Conservation (phyloP, 495 filamentous ascomycete species). For the Penicillium lividum region DNA sequence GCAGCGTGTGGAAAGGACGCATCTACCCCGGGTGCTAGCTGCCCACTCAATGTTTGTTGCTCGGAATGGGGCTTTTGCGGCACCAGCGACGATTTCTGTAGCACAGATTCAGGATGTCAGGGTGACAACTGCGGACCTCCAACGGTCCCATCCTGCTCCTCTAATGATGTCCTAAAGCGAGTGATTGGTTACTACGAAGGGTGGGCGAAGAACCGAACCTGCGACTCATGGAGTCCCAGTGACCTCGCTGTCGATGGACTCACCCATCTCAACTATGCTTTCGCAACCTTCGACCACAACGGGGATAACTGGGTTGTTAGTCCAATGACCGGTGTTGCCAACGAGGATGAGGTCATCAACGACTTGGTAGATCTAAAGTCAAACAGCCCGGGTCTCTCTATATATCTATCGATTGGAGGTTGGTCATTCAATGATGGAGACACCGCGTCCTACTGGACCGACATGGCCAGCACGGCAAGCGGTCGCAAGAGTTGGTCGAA, state of each 20-base stretch:
- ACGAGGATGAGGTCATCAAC: background rate
- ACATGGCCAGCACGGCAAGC: constrained; percentile 20
- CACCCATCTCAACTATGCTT: constrained; percentile 25
- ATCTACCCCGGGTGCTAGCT: background rate
- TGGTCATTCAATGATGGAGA: constrained; percentile 39
- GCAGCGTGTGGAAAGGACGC: background rate
- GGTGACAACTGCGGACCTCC: background rate
- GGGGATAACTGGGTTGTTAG: background rate
- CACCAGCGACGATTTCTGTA: background rate
- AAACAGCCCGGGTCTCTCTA: background rate
- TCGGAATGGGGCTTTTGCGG: constrained; percentile 1
- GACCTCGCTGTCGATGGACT: constrained; percentile 10
- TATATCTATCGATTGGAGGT: constrained; percentile 37
- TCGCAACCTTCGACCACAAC: constrained; percentile 7
- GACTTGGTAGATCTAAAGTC: constrained; percentile 1
- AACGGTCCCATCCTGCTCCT: constrained; percentile 3
- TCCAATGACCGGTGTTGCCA: too few relatives aligned
- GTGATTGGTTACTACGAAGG: constrained; percentile 26
- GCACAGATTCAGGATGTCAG: background rate
- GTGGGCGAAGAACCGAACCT: constrained; percentile 13
- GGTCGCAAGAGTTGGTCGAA: background rate
- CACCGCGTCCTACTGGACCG: constrained; percentile 27
- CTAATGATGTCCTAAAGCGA: background rate
- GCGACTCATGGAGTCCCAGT: constrained; percentile 6
- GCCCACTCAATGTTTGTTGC: constrained; percentile 2